phyloP scores from a whole-genome alignment of 1,284 basidiomycete species.

The Puccinia hordei region DNA sequence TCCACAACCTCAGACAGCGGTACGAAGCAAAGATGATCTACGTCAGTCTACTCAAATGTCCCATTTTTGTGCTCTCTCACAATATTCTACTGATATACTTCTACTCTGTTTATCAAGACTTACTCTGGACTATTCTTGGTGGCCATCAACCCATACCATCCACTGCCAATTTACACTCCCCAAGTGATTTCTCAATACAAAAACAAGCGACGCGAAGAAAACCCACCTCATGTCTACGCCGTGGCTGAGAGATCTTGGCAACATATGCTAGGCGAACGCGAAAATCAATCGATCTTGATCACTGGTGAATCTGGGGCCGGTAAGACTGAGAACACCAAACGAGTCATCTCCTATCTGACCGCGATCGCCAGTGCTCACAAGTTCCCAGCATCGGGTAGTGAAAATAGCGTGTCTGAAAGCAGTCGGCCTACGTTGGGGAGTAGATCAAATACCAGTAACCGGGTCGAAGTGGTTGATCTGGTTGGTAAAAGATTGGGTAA shows the following conservation, averaged over 20 bases:
- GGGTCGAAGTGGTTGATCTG: constrained; percentile 63
- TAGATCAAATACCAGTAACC: constrained; percentile 63
- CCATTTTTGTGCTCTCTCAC: background rate
- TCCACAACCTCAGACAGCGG: constrained; percentile 88
- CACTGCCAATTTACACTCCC: constrained; percentile 81
- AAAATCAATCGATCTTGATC: constrained; percentile 97
- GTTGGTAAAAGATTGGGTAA: constrained; percentile 68
- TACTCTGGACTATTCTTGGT: constrained; percentile 96
- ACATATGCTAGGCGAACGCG: constrained; percentile 94
- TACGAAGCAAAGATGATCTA: constrained; percentile 93
- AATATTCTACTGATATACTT: background rate
- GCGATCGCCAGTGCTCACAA: constrained; percentile 87
- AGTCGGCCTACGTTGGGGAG: constrained; percentile 59
- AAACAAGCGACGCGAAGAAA: constrained; percentile 86
- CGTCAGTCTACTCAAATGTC: constrained; percentile 65
- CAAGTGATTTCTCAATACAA: constrained; percentile 83
- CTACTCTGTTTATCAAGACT: constrained; percentile 65
- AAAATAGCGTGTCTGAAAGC: constrained; percentile 54
- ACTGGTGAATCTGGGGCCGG: constrained; percentile 99
- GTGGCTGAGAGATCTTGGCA: constrained; percentile 97
- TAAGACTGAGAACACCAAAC: constrained; percentile 99
- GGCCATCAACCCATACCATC: constrained; percentile 95
- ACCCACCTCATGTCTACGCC: constrained; percentile 94
- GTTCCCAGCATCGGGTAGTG: constrained; percentile 61
- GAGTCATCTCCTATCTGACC: constrained; percentile 98